Evolutionary conservation across 2,329 filamentous ascomycete species (phyloP).

Genomic region (Botrytis hyacinthi): DNA sequence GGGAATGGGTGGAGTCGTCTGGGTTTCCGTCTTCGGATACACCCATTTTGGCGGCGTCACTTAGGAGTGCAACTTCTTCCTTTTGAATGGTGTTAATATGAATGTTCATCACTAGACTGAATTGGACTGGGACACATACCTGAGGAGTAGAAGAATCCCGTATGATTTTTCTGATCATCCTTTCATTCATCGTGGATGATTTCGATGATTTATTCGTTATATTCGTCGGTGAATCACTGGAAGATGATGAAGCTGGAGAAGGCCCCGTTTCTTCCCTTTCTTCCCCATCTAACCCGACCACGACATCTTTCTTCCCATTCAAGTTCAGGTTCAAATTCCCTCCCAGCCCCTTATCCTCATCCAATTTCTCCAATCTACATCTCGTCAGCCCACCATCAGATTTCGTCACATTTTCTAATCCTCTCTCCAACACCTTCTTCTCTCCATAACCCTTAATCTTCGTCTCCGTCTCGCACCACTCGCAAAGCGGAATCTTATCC

Average conservation of each 20-base stretch:
- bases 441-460: constrained; percentile 31
- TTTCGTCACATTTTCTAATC: constrained; percentile 45
- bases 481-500: constrained; percentile 49
- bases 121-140: not conserved
- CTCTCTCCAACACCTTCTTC: constrained; percentile 42
- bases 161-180: constrained; percentile 22
- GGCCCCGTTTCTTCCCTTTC: constrained; percentile 11
- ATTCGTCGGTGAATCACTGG: not conserved
- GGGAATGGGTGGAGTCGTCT: constrained; percentile 20
- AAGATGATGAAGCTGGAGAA: not conserved
- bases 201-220: constrained; percentile 3
- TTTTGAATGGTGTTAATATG: not conserved
- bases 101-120: not conserved
- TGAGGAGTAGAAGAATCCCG: constrained; percentile 20
- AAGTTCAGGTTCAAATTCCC: not conserved
- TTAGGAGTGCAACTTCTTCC: constrained; percentile 24
- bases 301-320: not conserved
- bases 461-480: constrained; percentile 45
- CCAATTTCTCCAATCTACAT: constrained; percentile 44
- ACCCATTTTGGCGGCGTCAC: constrained; percentile 28
- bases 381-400: constrained; percentile 49
- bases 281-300: constrained; percentile 20
- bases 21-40: constrained; percentile 27
- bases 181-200: constrained; percentile 20
- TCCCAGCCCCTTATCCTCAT: constrained; percentile 26